Percentiles rank a stretch among this genome's conserved stretches.
Conservation (phyloP, 1,284 basidiomycete species). For the Sutorius eximius region DNA sequence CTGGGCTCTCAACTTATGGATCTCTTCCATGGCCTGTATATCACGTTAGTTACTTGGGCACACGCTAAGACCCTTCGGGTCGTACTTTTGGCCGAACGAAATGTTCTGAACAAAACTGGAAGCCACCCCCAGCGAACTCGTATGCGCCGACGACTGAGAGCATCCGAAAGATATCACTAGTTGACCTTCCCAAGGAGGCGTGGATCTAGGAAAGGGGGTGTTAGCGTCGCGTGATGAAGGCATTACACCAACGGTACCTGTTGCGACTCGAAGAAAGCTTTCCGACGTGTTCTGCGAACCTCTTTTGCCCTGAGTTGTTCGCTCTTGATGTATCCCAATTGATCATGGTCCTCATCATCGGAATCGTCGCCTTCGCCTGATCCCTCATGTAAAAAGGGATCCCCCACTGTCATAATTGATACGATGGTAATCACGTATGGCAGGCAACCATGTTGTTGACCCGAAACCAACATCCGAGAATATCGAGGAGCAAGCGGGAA, state of each 20-base stretch:
- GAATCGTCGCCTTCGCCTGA: constrained; percentile 50
- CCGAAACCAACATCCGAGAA: constrained; percentile 92
- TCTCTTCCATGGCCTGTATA: constrained; percentile 94
- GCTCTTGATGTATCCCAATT: constrained; percentile 55
- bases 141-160: constrained; percentile 95
- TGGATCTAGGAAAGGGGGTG: constrained; percentile 54
- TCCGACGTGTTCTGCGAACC: constrained; percentile 59
- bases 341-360: constrained; percentile 46
- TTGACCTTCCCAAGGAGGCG: constrained; percentile 77
- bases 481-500: constrained; percentile 94
- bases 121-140: constrained; percentile 83
- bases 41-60: not conserved
- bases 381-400: constrained; percentile 88
- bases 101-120: constrained; percentile 83
- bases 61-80: not conserved
- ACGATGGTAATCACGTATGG: constrained; percentile 93
- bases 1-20: constrained; percentile 93
- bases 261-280: constrained; percentile 79
- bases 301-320: constrained; percentile 69
- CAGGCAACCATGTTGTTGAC: constrained; percentile 88
- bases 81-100: constrained; percentile 89
- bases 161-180: constrained; percentile 87
- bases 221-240: constrained; percentile 2
- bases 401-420: constrained; percentile 90
- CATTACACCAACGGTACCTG: constrained; percentile 49